A percentile compares a stretch with the other conserved stretches of the same genome.
Evolutionary conservation across 305 asterid genomes (phyloP).

Genomic region (Coffea humblotiana): DNA sequence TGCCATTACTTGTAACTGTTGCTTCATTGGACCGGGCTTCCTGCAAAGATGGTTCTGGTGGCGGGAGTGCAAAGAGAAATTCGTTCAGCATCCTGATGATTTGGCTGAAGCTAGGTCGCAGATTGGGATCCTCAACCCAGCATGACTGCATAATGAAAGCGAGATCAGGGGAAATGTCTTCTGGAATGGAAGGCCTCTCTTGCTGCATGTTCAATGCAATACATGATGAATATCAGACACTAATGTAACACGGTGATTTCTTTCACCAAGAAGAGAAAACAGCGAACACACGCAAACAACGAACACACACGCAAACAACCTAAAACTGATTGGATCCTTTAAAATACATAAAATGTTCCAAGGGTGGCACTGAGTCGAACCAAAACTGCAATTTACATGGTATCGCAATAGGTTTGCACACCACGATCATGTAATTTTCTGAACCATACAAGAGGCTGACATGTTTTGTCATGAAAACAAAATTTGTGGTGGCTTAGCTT

Average conservation of each 20-base stretch:
- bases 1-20: slow-evolving; percentile 46
- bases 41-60: slow-evolving; percentile 41
- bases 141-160: slow-evolving; percentile 79
- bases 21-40: slow-evolving; percentile 42
- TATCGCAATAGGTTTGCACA: not conserved
- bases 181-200: slow-evolving; percentile 81
- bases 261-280: not conserved
- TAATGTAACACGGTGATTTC: not conserved
- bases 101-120: slow-evolving; percentile 90
- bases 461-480: not conserved
- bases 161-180: slow-evolving; percentile 63
- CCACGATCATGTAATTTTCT: no score
- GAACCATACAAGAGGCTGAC: not conserved
- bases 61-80: slow-evolving; percentile 54
- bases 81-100: slow-evolving; percentile 84
- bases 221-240: slow-evolving; percentile 1
- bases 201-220: slow-evolving; percentile 54
- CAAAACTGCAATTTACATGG: not conserved
- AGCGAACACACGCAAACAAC: not conserved
- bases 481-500: not conserved
- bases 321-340: no score
- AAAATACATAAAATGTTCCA: not conserved
- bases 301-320: not conserved
- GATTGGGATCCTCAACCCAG: slow-evolving; percentile 96
- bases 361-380: not conserved